These are phyloP conservation scores for Fagus sylvatica DNA, from an alignment of 306 rosid genomes.

Conservation along the genomic window DNA sequence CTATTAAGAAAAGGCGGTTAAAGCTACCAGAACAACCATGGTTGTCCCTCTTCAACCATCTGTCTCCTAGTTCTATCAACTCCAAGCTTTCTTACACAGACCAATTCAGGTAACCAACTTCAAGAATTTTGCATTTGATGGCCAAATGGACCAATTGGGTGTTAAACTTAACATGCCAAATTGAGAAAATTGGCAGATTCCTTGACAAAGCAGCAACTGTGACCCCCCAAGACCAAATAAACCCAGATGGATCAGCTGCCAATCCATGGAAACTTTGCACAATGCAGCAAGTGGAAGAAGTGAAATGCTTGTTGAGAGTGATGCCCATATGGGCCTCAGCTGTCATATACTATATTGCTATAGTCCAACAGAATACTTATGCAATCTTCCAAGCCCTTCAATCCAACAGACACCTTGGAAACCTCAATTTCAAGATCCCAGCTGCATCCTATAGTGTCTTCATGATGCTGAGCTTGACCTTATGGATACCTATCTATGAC, in stretches of 20 bases:
- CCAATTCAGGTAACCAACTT: slow-evolving; percentile 63
- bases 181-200: slow-evolving; percentile 35
- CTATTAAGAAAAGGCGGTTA: slow-evolving; percentile 58
- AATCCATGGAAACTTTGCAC: slow-evolving; percentile 84
- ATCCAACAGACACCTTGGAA: slow-evolving; percentile 56
- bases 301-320: slow-evolving; percentile 67
- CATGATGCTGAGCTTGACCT: slow-evolving; percentile 60
- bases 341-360: slow-evolving; percentile 30
- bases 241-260: slow-evolving; percentile 65
- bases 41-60: slow-evolving; percentile 56
- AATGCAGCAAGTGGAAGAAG: slow-evolving; percentile 88
- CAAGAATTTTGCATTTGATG: slow-evolving; percentile 14
- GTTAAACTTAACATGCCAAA: neutral
- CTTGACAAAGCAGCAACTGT: slow-evolving; percentile 81
- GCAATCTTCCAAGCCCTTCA: slow-evolving; percentile 86
- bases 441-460: slow-evolving; percentile 63
- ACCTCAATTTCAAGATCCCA: slow-evolving; percentile 56
- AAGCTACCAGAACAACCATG: slow-evolving; percentile 48
- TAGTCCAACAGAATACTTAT: slow-evolving; percentile 57
- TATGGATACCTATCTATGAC: slow-evolving; percentile 72
- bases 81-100: slow-evolving; percentile 61
- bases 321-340: slow-evolving; percentile 70
- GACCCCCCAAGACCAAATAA: slow-evolving; percentile 46
- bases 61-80: slow-evolving; percentile 55
- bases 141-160: neutral